Percentiles rank a stretch among this genome's conserved stretches.
These are phyloP conservation scores for Ceratobasidium sp. DNA, from an alignment of 1,284 basidiomycete genomes.

Conservation along the genomic window DNA sequence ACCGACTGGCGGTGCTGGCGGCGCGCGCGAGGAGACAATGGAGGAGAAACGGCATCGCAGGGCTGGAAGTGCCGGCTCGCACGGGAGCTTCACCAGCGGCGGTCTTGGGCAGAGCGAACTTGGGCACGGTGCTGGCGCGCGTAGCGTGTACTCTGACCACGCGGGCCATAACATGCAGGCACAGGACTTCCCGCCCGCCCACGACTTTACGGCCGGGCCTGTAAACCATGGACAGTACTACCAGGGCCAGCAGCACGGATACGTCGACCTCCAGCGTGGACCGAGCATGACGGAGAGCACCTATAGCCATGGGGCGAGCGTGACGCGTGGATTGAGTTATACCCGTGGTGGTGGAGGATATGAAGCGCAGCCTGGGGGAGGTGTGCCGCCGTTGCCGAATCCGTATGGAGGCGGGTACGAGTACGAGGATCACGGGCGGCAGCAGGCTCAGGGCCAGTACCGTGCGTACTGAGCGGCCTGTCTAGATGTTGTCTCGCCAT, in stretches of 20 bases:
- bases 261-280: slow-evolving; percentile 81
- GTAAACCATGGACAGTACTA: slow-evolving; percentile 52
- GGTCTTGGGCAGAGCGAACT: slow-evolving; percentile 59
- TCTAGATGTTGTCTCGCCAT: slow-evolving; percentile 5
- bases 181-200: slow-evolving; percentile 68
- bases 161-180: slow-evolving; percentile 50
- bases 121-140: slow-evolving; percentile 51
- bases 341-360: slow-evolving; percentile 28
- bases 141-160: slow-evolving; percentile 52
- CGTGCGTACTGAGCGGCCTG: slow-evolving; percentile 18
- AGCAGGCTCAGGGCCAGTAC: slow-evolving; percentile 28
- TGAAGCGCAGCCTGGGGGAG: slow-evolving; percentile 34
- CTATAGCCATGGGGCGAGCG: slow-evolving; percentile 37
- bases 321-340: slow-evolving; percentile 31
- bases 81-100: slow-evolving; percentile 74
- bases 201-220: slow-evolving; percentile 84
- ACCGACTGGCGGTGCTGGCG: slow-evolving; percentile 63
- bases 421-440: slow-evolving; percentile 20
- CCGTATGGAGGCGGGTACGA: slow-evolving; percentile 35
- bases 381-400: slow-evolving; percentile 31
- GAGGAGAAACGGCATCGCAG: slow-evolving; percentile 61
- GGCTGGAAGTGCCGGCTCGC: slow-evolving; percentile 67
- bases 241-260: slow-evolving; percentile 60
- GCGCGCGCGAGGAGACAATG: slow-evolving; percentile 48
- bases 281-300: slow-evolving; percentile 44